phyloP scores from a whole-genome alignment of 2,329 filamentous ascomycete genomes.

The Alternaria brassicicola region DNA sequence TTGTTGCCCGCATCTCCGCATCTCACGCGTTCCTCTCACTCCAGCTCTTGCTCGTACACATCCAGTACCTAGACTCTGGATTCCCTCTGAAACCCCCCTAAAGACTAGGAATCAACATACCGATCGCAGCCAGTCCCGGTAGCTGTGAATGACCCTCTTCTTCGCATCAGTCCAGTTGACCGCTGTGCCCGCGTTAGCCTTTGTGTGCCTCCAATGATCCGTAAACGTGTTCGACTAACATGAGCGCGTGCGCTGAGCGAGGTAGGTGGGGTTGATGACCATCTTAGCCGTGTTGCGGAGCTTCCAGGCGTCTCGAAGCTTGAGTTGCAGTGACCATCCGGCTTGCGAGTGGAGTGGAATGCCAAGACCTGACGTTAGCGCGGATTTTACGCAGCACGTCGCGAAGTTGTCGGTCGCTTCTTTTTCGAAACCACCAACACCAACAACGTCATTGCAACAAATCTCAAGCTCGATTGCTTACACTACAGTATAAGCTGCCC shows the following conservation, averaged over 20 bases:
- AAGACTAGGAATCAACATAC: conserved; percentile 64
- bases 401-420: conserved; percentile 20
- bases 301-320: conserved; percentile 28
- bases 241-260: conserved; percentile 66
- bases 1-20: not conserved
- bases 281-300: conserved; percentile 58
- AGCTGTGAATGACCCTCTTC: conserved; percentile 82
- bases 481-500: not conserved
- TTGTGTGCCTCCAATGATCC: conserved; percentile 22
- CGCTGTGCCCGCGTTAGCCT: conserved; percentile 61
- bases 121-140: conserved; percentile 94
- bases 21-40: not conserved
- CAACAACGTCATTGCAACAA: not conserved
- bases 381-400: conserved; percentile 20
- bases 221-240: conserved; percentile 47
- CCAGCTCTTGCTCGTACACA: not conserved
- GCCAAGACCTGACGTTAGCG: conserved; percentile 41
- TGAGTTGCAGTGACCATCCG: conserved; percentile 40
- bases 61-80: not conserved
- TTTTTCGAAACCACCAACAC: conserved; percentile 6
- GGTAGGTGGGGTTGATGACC: conserved; percentile 88
- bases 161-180: conserved; percentile 89
- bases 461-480: not conserved
- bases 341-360: conserved; percentile 35
- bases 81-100: not conserved